Base-by-base conservation (phyloP, 352 stramenopile species). In the Aphanomyces astaci region DNA sequence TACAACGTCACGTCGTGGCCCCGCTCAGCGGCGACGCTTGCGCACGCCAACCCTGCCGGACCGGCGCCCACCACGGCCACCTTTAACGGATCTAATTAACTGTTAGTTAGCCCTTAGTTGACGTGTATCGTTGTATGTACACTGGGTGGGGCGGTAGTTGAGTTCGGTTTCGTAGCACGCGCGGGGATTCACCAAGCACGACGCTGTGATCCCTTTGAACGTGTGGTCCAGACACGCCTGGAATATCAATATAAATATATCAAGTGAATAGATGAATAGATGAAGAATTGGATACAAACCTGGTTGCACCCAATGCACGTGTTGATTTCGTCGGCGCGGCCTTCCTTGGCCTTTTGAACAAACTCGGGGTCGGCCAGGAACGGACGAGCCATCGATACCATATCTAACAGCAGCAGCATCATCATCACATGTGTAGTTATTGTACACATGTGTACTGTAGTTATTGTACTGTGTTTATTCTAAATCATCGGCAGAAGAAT, bases 251-350 rank as follows among this genome's bases (percentile, higher is more conserved):
- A n/a, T n/a, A n/a, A n/a, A n/a, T n/a, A n/a, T n/a, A n/a, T n/a
- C n/a, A n/a, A n/a, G n/a, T n/a, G n/a, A n/a, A n/a, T 55, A 22
- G 25, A 24, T 55, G 1, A 22, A 13, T 9, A 2, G 0, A 67
- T 63, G 45, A 63, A 22, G 0, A 24, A 0, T 33, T 2, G 19
- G 19, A 40, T 19, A 2, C 31, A 15, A 10, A 54, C 55, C 67
- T 96, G 88, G 71, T 96, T 96, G 73, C 89, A 96, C n/a, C 81
- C 96, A 72, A 99, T 99, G 77, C 96, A 99, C 24, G 96, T 99
- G 75, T 99, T 99, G 72, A 98, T 99, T 64, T 98, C 91, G 40
- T 97, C 82, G 25, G 88, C 84, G 67, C 84, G 73, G 25, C 84
- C 83, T 66, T 97, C 80, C 71, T 86, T 78, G 19, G 92, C 89